Percentiles rank a stretch among this genome's conserved stretches.
These are phyloP conservation scores for Funneliformis caledonium DNA, from an alignment of 371 early-diverging fungal species.

Conservation along the genomic window DNA sequence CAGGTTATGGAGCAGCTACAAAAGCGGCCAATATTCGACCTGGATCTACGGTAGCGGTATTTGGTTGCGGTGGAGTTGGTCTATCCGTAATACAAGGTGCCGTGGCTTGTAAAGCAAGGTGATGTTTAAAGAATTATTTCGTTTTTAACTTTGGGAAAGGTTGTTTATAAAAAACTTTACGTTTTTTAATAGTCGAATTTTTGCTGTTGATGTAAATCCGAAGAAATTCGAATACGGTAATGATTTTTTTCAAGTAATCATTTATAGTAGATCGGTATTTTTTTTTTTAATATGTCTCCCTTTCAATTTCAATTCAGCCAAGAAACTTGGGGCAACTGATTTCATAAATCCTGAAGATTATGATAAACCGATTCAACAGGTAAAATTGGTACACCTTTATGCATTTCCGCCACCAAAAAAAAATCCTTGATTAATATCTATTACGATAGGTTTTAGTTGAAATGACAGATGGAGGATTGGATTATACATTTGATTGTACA, in stretches of 20 bases:
- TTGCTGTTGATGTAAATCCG: constrained; percentile 90
- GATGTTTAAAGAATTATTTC: constrained; percentile 6
- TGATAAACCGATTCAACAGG: constrained; percentile 79
- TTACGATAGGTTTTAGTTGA: constrained; percentile 63
- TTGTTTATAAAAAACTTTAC: constrained; percentile 38
- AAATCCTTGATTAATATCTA: not conserved
- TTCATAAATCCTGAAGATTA: constrained; percentile 89
- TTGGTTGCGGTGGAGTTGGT: constrained; percentile 96
- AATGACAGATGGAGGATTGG: constrained; percentile 93
- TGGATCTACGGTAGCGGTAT: constrained; percentile 84
- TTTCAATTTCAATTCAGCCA: constrained; percentile 52
- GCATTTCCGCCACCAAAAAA: not conserved
- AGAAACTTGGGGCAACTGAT: constrained; percentile 91
- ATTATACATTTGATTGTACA: constrained; percentile 95
- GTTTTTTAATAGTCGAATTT: constrained; percentile 65
- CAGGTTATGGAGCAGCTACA: constrained; percentile 89
- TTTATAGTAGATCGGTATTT: not conserved
- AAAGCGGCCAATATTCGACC: constrained; percentile 88
- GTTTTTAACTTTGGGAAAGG: no score
- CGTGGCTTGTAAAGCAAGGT: constrained; percentile 66
- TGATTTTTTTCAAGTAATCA: not conserved
- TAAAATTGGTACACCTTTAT: constrained; percentile 39
- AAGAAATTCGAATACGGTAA: constrained; percentile 66
- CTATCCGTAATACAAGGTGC: constrained; percentile 91
- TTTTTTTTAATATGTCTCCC: not conserved